Conservation (phyloP, 2,329 filamentous ascomycete species). For the Hyphodiscus sp. region DNA sequence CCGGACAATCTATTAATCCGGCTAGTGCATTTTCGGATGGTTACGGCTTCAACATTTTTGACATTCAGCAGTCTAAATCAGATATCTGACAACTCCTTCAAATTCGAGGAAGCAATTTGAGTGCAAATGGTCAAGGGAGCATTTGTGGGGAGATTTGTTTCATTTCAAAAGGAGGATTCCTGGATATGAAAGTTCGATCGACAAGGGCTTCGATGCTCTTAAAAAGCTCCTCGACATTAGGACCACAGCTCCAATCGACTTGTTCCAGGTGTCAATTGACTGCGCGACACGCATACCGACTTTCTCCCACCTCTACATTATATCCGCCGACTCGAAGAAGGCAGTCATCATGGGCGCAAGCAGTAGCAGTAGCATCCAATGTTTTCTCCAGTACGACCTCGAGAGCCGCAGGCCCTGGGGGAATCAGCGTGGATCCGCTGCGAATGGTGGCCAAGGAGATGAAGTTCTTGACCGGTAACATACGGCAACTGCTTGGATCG, state of each 20-base stretch:
- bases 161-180: constrained; percentile 6
- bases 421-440: constrained; percentile 78
- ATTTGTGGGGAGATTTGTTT: constrained; percentile 3
- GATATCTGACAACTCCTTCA: not conserved
- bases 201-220: constrained; percentile 43
- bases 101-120: constrained; percentile 1
- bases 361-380: constrained; percentile 63
- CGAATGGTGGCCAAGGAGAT: constrained; percentile 91
- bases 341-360: constrained; percentile 69
- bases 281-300: constrained; percentile 5
- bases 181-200: constrained; percentile 47
- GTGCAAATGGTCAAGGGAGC: not conserved
- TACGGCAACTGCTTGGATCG: constrained; percentile 85
- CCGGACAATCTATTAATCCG: constrained; percentile 12
- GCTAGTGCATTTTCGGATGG: constrained; percentile 17
- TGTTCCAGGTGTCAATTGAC: constrained; percentile 35
- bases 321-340: constrained; percentile 37
- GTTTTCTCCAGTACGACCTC: constrained; percentile 61
- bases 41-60: constrained; percentile 14
- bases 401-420: constrained; percentile 51
- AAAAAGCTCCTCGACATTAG: constrained; percentile 30
- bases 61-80: not conserved
- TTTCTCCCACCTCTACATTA: constrained; percentile 16
- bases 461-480: constrained; percentile 91
- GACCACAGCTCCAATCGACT: constrained; percentile 32